These are phyloP conservation scores for Chlamydomonas applanata DNA, from an alignment of 139 green algal genomes.

Conservation along the genomic window DNA sequence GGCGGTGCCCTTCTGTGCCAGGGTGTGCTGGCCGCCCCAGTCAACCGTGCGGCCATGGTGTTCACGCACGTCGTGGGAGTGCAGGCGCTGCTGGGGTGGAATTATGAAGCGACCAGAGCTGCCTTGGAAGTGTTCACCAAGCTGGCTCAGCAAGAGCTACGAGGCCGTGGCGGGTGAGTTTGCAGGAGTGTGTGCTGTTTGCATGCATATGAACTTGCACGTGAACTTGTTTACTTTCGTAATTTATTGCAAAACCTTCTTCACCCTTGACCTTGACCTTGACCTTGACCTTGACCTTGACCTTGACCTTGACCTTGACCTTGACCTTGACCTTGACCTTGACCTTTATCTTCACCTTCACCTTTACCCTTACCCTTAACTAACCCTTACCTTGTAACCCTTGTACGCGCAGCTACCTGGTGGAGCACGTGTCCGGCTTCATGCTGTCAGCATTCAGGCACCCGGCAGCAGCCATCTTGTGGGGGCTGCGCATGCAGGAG, in stretches of 20 bases:
- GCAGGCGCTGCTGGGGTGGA: conserved; percentile 33
- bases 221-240: no score
- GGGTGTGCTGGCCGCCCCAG: conserved; percentile 27
- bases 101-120: conserved; percentile 26
- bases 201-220: not conserved
- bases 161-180: conserved; percentile 6
- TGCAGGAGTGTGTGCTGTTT: not conserved
- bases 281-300: no score
- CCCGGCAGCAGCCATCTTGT: conserved; percentile 34
- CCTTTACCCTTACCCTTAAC: no score
- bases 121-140: conserved; percentile 25
- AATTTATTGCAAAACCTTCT: no score
- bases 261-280: no score
- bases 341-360: no score
- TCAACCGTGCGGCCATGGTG: conserved; percentile 31
- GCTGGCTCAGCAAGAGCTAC: conserved; percentile 28
- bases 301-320: no score
- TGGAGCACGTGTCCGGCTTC: conserved; percentile 39
- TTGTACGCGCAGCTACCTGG: not conserved
- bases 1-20: conserved; percentile 7
- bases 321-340: no score
- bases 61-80: conserved; percentile 40
- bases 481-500: conserved; percentile 35
- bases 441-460: conserved; percentile 34
- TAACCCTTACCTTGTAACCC: no score